A percentile compares a stretch with the other conserved stretches of the same genome.
These are phyloP conservation scores for Pseudisothecium myosuroides DNA, from an alignment of 225 moss, liverwort and hornwort genomes.

Conservation along the genomic window DNA sequence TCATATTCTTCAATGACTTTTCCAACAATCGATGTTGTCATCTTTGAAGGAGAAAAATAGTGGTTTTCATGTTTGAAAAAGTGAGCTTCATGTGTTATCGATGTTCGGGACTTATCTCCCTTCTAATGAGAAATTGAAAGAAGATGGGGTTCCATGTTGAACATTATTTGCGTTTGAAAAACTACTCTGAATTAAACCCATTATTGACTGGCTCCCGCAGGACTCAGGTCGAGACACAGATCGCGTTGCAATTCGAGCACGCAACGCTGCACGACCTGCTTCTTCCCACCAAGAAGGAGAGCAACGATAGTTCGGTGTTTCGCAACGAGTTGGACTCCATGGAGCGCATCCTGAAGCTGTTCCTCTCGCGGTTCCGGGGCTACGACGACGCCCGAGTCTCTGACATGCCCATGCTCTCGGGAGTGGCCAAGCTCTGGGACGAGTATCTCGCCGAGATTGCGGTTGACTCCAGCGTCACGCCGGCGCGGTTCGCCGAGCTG, in stretches of 20 bases:
- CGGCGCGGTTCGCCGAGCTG: slow-evolving; percentile 54
- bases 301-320: slow-evolving; percentile 5
- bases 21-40: background rate
- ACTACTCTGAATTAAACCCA: background rate
- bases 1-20: background rate
- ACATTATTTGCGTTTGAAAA: background rate
- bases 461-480: slow-evolving; percentile 30
- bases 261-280: slow-evolving; percentile 56
- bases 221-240: slow-evolving; percentile 33
- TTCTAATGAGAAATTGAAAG: background rate
- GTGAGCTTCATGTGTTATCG: background rate
- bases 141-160: background rate
- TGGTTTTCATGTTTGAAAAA: background rate
- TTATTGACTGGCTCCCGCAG: background rate
- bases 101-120: background rate
- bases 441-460: slow-evolving; percentile 67
- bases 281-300: slow-evolving; percentile 43
- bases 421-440: slow-evolving; percentile 85
- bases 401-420: slow-evolving; percentile 33
- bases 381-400: slow-evolving; percentile 22
- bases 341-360: slow-evolving; percentile 39
- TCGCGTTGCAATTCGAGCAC: slow-evolving; percentile 46
- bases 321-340: slow-evolving; percentile 23
- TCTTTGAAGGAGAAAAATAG: background rate
- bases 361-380: slow-evolving; percentile 56